Evolutionary conservation across 139 green algal genomes (phyloP), one percentile per base, ranked within the genome.

Genomic region (Micractinium sp.): DNA sequence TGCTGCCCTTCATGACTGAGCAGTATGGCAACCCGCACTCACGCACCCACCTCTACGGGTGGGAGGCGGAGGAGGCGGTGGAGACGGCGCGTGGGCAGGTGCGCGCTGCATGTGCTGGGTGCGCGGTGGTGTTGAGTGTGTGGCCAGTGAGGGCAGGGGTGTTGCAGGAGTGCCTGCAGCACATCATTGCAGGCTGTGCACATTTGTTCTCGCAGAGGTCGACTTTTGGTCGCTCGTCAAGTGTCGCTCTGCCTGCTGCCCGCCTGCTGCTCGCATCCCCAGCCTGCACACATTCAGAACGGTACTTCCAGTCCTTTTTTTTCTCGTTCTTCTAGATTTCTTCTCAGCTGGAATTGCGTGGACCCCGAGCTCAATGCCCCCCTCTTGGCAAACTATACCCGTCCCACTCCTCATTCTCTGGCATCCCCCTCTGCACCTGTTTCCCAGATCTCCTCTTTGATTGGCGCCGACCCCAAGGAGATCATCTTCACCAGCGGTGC

Each of bases 11-110:
- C 92, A 96, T 99, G 89, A 97, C 95, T 0, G 95, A 98, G 56
- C 94, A 96, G 90, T 99, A 97, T 90, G 98, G 98, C 89, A 99
- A 99, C 94, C 98, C 98, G 0, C 98, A 99, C 93, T 99, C 97
- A 0, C 92, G 98, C 41, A 99, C 98, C 23, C 98, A 99, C 88
- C 91, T 98, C 89, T 99, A 98, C 81, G 98, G 98, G 60, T 99
- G 98, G 98, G 98, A 99, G 93, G 95, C 93, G 31, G 98, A 99
- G 90, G 93, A 97, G 5, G 97, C 97, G 16, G 96, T 99, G 67
- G 98, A 99, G 92, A 87, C 90, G 16, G 98, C 98, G 9, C 91
- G 98, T 0, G 93, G 86, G 31, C 92, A 98, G 92, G 95, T 96
- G 67, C 33, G 56, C 47, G 47, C 47, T 56, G 47, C 47, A 56